These are phyloP conservation scores for Boletellus sp. DNA, from an alignment of 1,284 basidiomycete species.

Conservation along the genomic window DNA sequence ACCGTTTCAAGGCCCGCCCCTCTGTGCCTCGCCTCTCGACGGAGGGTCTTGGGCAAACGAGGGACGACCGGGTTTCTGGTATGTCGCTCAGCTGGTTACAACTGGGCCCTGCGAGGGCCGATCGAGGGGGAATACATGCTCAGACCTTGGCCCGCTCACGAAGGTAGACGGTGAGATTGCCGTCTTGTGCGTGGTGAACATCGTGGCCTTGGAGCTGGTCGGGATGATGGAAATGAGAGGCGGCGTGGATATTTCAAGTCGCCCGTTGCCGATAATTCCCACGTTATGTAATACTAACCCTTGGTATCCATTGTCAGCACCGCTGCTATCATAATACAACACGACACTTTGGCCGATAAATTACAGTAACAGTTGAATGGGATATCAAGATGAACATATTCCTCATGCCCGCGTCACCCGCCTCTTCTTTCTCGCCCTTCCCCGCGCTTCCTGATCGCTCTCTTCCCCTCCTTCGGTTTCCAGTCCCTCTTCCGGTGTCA, in stretches of 20 bases:
- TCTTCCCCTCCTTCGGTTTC: conserved; percentile 7
- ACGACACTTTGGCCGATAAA: no score
- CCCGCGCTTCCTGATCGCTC: conserved; percentile 20
- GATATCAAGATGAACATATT: no score
- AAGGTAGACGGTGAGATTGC: conserved; percentile 8
- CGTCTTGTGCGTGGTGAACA: conserved; percentile 29
- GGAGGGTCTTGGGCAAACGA: conserved; percentile 26
- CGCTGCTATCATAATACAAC: no score
- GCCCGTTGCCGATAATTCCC: no score
- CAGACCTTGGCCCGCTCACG: conserved; percentile 37
- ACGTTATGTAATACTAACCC: no score
- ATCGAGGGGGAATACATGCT: conserved; percentile 31
- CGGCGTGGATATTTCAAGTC: no score
- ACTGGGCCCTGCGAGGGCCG: conserved; percentile 32
- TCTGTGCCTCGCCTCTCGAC: conserved; percentile 23
- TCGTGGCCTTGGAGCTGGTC: conserved; percentile 34
- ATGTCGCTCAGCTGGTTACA: conserved; percentile 30
- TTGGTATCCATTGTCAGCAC: no score
- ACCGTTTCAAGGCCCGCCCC: conserved; percentile 23
- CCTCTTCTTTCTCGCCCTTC: conserved; percentile 31
- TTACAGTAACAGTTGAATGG: no score
- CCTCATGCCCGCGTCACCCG: conserved; percentile 11
- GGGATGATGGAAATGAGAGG: no score
- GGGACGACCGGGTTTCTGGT: conserved; percentile 28
- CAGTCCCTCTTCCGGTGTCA: conserved; percentile 10